Conservation (phyloP, 75 land plant genomes). For the Picea glauca region DNA sequence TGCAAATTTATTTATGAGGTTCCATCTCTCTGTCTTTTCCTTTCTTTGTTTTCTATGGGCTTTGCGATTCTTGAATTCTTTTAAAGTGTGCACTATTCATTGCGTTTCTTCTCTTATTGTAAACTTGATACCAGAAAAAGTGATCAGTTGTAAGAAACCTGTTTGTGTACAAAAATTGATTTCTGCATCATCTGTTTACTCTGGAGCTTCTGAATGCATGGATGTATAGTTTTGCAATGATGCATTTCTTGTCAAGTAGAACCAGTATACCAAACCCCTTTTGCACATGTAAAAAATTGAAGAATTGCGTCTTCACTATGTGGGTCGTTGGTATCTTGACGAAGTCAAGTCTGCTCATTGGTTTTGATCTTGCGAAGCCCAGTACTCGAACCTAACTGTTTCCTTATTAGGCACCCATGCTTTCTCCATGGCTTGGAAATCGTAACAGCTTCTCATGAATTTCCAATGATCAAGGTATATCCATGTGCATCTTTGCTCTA, state of each 20-base stretch:
- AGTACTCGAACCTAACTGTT: too few species aligned
- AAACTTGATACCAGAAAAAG: background rate
- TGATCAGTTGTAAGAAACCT: background rate
- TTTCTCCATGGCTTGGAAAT: too few species aligned
- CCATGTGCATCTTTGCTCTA: too few species aligned
- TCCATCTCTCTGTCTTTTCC: background rate
- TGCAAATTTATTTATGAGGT: slow-evolving; percentile 27
- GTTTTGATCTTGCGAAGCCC: too few species aligned
- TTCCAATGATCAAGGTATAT: too few species aligned
- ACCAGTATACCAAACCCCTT: background rate
- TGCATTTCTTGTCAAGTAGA: background rate
- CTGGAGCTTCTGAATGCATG: background rate
- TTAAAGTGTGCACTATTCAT: slow-evolving; percentile 6
- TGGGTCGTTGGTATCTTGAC: background rate
- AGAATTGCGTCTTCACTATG: background rate
- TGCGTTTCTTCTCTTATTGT: background rate
- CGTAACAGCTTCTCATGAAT: too few species aligned
- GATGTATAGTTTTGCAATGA: background rate
- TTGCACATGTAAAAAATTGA: background rate
- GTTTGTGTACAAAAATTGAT: background rate
- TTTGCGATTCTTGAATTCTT: slow-evolving; percentile 9
- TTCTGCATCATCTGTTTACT: background rate
- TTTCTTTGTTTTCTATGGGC: background rate
- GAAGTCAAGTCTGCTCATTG: background rate
- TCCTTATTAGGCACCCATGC: too few species aligned